Evolutionary conservation across 768 basidiomycete species (phyloP).

Genomic region (Gyrodon lividus): DNA sequence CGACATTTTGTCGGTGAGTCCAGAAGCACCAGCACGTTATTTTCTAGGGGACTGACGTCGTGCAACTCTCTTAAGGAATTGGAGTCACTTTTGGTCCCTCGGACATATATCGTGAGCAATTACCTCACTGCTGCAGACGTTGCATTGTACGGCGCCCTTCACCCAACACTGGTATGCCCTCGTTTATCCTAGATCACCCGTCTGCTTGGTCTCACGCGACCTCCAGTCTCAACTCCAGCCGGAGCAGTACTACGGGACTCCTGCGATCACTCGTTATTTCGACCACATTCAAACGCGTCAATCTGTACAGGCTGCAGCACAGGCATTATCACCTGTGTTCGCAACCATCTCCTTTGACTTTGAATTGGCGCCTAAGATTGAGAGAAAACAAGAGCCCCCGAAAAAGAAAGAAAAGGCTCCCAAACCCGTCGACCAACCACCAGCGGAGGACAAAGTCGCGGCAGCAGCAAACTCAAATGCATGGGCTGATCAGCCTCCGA

Average conservation of each 20-base stretch:
- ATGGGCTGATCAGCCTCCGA: constrained; percentile 32
- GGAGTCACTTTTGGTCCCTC: constrained; percentile 65
- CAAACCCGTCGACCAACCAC: constrained; percentile 33
- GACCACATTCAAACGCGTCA: constrained; percentile 84
- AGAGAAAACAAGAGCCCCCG: constrained; percentile 66
- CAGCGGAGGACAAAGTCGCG: constrained; percentile 29
- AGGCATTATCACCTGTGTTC: constrained; percentile 51
- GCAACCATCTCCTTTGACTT: constrained; percentile 66
- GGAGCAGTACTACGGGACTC: constrained; percentile 73
- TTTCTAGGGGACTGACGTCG: neutral
- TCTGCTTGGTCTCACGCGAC: constrained; percentile 7
- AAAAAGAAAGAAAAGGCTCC: constrained; percentile 76
- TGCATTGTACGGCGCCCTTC: constrained; percentile 85
- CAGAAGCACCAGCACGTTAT: neutral
- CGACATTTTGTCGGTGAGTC: constrained; percentile 49
- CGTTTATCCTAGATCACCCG: neutral
- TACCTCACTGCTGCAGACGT: constrained; percentile 88
- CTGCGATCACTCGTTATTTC: constrained; percentile 90
- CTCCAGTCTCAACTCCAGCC: constrained; percentile 67
- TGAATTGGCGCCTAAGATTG: constrained; percentile 67
- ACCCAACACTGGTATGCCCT: constrained; percentile 70
- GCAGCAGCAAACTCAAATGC: constrained; percentile 38
- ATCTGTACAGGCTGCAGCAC: constrained; percentile 57
- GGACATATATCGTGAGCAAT: constrained; percentile 85
- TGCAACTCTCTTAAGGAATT: constrained; percentile 58